phyloP scores from a whole-genome alignment of 2,329 filamentous ascomycete genomes.

The Drechslerella stenobrocha region DNA sequence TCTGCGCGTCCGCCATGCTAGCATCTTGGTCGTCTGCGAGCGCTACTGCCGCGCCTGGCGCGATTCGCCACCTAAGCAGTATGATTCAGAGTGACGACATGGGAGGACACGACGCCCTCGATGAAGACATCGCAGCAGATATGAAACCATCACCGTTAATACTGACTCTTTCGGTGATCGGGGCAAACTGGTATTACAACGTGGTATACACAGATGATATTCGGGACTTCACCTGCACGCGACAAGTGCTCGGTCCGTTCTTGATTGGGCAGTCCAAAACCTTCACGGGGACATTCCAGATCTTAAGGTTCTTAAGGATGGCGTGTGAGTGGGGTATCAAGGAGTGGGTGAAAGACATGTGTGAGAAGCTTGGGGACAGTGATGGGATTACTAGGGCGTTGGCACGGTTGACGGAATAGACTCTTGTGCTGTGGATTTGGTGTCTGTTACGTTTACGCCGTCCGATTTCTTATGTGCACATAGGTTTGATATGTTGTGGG shows the following conservation, averaged over 20 bases:
- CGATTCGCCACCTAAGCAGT: conserved; percentile 16
- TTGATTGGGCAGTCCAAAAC: conserved; percentile 34
- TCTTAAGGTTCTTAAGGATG: conserved; percentile 43
- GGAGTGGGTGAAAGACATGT: conserved; percentile 47
- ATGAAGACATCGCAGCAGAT: conserved; percentile 26
- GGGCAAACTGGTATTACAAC: conserved; percentile 47
- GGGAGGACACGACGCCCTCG: conserved; percentile 25
- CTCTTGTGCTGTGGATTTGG: not conserved
- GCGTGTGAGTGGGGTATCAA: conserved; percentile 43
- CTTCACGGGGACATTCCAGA: conserved; percentile 40
- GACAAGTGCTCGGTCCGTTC: conserved; percentile 37
- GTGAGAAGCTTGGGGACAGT: conserved; percentile 41
- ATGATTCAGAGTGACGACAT: conserved; percentile 43
- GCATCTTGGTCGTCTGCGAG: conserved; percentile 43
- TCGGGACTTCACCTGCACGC: conserved; percentile 37
- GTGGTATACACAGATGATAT: conserved; percentile 46
- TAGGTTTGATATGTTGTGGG: not conserved
- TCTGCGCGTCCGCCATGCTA: conserved; percentile 44
- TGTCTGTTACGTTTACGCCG: not conserved
- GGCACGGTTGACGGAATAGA: conserved; percentile 34
- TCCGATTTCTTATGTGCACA: not conserved
- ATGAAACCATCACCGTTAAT: conserved; percentile 38
- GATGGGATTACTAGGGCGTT: conserved; percentile 32
- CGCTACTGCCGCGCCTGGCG: conserved; percentile 21
- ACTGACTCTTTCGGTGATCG: conserved; percentile 37